Base-by-base conservation (phyloP, 2,329 filamentous ascomycete species). In the Epichloe elymi region DNA sequence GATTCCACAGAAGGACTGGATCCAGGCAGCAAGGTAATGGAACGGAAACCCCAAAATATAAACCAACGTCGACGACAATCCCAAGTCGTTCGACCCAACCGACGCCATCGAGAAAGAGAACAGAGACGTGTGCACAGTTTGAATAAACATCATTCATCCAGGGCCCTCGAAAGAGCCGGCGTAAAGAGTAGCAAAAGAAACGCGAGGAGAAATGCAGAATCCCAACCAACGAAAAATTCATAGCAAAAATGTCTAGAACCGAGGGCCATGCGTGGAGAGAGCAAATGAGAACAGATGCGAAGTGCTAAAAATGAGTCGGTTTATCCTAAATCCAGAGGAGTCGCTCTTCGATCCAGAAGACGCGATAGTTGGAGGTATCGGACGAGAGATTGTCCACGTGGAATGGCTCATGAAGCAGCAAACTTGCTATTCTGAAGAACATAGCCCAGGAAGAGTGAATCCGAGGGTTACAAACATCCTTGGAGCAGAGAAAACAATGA, bases 1-100 rank as follows among this genome's bases (percentile, higher is more conserved):
- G 59, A 61, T 54, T 62, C 60, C 61, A 58, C 58, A 55, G 48
- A 58, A 55, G 59, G 53, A 57, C 60, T 30, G 20, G 58, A 56
- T 63, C 63, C 63, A 59, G 63, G 65, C 63, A 67, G 64, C 64
- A 65, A 63, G 63, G 57, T 53, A 54, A 55, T 48, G 50, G 56
- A 49, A 58, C 52, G 50, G 57, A 44, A 51, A 50, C 55, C 53
- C 56, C 55, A 56, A 53, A 52, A 53, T 50, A 49, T 40, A 40
- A 33, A 36, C 46, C 48, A 35, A 19, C 38, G 14, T 43, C 37
- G 43, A 49, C 47, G 43, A 39, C 37, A 26, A 35, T 39, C 4
- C 42, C 17, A 46, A 45, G 43, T 23, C 51, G 38, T 19, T 44
- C 36, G 19, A 46, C 55, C 58, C 57, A 56, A 57, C 58, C 56